Conservation (phyloP, 306 rosid species). For the Begonia masoniana region DNA sequence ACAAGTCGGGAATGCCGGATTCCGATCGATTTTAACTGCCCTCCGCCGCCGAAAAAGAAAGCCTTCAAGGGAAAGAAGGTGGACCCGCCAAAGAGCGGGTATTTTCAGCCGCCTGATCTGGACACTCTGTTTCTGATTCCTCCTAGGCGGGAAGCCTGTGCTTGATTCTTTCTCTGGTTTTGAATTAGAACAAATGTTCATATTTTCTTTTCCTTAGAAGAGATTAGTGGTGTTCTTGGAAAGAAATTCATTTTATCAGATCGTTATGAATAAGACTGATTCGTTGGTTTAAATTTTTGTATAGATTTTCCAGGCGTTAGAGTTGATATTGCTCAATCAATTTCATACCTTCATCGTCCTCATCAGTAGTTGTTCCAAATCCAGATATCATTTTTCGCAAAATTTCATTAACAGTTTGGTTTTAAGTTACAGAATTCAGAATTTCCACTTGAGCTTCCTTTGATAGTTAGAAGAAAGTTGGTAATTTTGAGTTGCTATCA, state of each 20-base stretch:
- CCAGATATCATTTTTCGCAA: no score
- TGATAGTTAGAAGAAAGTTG: no score
- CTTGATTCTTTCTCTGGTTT: slow-evolving; percentile 7
- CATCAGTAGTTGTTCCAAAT: no score
- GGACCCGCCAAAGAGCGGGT: slow-evolving; percentile 47
- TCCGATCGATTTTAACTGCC: slow-evolving; percentile 32
- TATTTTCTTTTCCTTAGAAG: background rate
- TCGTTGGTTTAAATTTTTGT: background rate
- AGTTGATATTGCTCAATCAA: no score
- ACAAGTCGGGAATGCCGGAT: slow-evolving; percentile 39
- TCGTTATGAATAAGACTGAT: background rate
- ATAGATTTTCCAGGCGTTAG: no score
- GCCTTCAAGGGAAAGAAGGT: slow-evolving; percentile 16
- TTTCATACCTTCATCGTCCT: no score
- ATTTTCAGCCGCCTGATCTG: slow-evolving; percentile 71
- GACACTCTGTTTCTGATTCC: slow-evolving; percentile 39
- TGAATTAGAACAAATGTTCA: no score
- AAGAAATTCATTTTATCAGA: background rate
- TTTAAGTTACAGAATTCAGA: no score
- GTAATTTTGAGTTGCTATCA: no score
- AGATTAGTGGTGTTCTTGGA: background rate
- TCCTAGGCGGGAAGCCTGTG: slow-evolving; percentile 36
- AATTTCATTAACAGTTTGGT: no score
- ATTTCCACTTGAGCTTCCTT: no score
- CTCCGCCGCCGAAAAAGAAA: slow-evolving; percentile 71